Percentiles rank a stretch among this genome's conserved stretches.
phyloP scores from a whole-genome alignment of 768 basidiomycete genomes.

The Lenzites betulinus region DNA sequence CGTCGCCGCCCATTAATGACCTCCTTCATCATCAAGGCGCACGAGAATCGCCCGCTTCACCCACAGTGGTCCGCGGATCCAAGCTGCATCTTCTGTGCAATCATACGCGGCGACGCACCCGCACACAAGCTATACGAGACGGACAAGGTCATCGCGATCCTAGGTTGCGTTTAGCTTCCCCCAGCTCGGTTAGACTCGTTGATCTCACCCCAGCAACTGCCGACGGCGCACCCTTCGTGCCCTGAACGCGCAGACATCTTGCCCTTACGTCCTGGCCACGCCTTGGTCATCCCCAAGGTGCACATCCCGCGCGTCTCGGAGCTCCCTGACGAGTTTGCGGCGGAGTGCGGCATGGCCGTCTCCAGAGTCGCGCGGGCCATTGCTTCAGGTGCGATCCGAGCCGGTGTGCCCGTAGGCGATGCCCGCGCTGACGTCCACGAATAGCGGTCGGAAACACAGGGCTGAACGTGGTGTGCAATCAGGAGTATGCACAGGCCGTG shows the following conservation, averaged over 20 bases:
- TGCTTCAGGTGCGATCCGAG: conserved; percentile 49
- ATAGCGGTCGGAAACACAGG: conserved; percentile 64
- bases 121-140: conserved; percentile 60
- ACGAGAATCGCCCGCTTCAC: conserved; percentile 48
- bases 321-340: conserved; percentile 59
- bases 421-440: not conserved
- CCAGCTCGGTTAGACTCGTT: not conserved
- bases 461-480: conserved; percentile 77
- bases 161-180: conserved; percentile 44
- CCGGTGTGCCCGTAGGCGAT: not conserved
- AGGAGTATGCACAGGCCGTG: conserved; percentile 80
- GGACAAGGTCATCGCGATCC: conserved; percentile 62
- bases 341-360: conserved; percentile 58
- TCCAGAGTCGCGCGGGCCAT: conserved; percentile 64
- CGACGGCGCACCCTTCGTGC: not conserved
- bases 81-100: conserved; percentile 66
- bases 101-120: conserved; percentile 51
- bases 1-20: conserved; percentile 48
- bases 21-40: conserved; percentile 70
- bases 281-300: conserved; percentile 67
- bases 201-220: not conserved
- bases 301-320: conserved; percentile 67
- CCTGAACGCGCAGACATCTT: conserved; percentile 53
- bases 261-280: conserved; percentile 66
- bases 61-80: conserved; percentile 51